Conservation (phyloP, 2,329 filamentous ascomycete genomes). For the Xylaria sp. region DNA sequence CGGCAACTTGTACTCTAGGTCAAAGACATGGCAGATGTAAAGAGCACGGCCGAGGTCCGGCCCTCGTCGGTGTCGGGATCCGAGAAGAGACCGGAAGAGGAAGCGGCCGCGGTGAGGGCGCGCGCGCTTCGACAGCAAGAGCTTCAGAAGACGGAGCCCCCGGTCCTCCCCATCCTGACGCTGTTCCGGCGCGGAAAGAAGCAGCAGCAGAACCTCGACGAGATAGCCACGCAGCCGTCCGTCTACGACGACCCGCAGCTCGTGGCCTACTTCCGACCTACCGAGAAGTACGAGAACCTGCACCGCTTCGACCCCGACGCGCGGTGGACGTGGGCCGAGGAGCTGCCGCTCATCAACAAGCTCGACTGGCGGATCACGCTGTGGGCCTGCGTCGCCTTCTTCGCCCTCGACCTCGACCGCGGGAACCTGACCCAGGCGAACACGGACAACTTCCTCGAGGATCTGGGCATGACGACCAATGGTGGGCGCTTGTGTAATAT, state of each 20-base stretch:
- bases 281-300: slow-evolving; percentile 36
- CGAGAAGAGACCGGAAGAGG: slow-evolving; percentile 10
- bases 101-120: slow-evolving; percentile 11
- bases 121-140: slow-evolving; percentile 19
- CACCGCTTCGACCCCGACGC: slow-evolving; percentile 37
- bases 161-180: slow-evolving; percentile 29
- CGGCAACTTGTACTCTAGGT: background rate
- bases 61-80: slow-evolving; percentile 17
- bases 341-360: slow-evolving; percentile 37
- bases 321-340: slow-evolving; percentile 38
- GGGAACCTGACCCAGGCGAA: slow-evolving; percentile 46
- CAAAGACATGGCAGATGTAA: slow-evolving; percentile 19
- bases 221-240: slow-evolving; percentile 46
- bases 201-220: slow-evolving; percentile 19
- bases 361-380: slow-evolving; percentile 54
- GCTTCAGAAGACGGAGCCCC: slow-evolving; percentile 28
- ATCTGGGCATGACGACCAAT: slow-evolving; percentile 40
- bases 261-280: slow-evolving; percentile 40
- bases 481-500: slow-evolving; percentile 16
- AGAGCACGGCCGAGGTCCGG: slow-evolving; percentile 7
- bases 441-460: slow-evolving; percentile 39
- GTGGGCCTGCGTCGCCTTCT: slow-evolving; percentile 58
- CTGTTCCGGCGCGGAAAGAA: slow-evolving; percentile 25
- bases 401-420: slow-evolving; percentile 53
- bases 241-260: slow-evolving; percentile 47